Evolutionary conservation across 441 rosid species (phyloP).

Genomic region (Biscutella laevigata): DNA sequence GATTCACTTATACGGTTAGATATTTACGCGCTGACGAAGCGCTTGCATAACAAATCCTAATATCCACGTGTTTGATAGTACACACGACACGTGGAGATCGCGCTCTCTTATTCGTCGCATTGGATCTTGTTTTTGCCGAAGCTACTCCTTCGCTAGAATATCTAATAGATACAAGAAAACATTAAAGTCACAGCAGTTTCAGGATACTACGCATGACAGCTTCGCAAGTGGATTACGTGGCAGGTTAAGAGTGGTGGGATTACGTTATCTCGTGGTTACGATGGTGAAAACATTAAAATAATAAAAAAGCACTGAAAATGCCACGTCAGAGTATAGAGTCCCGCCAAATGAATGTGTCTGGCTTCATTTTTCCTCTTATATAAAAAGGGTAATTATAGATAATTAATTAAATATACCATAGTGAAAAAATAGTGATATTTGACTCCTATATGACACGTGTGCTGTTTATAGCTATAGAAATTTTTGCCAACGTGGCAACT

Average conservation of each 20-base stretch:
- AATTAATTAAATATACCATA: neutral
- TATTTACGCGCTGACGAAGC: neutral
- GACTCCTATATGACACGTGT: conserved; percentile 33
- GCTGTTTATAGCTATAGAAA: conserved; percentile 10
- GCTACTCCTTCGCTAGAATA: conserved; percentile 26
- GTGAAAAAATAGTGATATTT: neutral
- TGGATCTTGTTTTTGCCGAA: conserved; percentile 35
- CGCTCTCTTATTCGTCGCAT: conserved; percentile 27
- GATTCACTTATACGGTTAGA: neutral
- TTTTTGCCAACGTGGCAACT: conserved; percentile 28
- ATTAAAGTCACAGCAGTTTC: conserved; percentile 15
- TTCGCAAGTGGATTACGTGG: conserved; percentile 13
- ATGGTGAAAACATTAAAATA: neutral
- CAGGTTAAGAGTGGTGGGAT: neutral
- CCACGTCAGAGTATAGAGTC: conserved; percentile 41
- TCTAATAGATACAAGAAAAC: neutral
- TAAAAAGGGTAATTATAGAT: no score
- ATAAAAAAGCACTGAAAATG: conserved; percentile 20
- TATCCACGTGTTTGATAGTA: neutral
- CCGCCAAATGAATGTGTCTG: conserved; percentile 36
- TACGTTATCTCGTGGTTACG: conserved; percentile 4
- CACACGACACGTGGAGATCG: conserved; percentile 23
- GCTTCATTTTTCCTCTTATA: neutral
- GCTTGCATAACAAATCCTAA: neutral
- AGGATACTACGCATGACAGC: neutral